Percentiles rank a stretch among this genome's conserved stretches.
These are phyloP conservation scores for Rhodotorula mucilaginosa DNA, from an alignment of 1,284 basidiomycete species.

Conservation along the genomic window DNA sequence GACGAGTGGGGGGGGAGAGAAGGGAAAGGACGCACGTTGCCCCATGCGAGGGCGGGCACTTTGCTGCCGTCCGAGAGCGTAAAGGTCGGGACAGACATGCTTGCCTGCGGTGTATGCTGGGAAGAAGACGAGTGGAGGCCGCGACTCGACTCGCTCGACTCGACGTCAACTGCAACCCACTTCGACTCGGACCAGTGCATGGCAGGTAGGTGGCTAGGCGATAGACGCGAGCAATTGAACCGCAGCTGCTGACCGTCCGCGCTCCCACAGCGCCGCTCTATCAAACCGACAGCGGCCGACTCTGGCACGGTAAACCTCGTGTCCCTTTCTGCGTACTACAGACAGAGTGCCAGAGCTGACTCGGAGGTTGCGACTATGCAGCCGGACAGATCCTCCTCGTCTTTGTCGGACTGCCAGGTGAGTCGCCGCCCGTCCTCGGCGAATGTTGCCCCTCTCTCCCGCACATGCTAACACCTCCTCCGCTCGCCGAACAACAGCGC, in stretches of 20 bases:
- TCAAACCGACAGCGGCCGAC: conserved; percentile 37
- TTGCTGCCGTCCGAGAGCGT: conserved; percentile 36
- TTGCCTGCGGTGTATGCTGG: not conserved
- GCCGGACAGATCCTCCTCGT: conserved; percentile 42
- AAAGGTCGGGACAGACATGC: conserved; percentile 27
- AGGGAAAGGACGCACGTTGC: conserved; percentile 21
- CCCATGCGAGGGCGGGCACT: conserved; percentile 37
- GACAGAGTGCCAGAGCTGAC: no score
- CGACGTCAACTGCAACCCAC: not conserved
- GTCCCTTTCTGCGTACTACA: not conserved
- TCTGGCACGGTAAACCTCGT: conserved; percentile 33
- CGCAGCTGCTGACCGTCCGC: not conserved
- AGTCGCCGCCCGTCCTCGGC: not conserved
- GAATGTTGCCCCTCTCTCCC: not conserved
- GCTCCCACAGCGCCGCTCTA: conserved; percentile 36
- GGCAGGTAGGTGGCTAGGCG: not conserved
- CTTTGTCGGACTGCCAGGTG: conserved; percentile 42
- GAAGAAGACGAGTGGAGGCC: not conserved
- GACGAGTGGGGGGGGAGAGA: no score
- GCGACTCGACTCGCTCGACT: not conserved
- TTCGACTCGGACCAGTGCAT: not conserved
- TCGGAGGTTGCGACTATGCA: not conserved
- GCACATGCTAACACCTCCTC: not conserved
- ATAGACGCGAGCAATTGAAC: not conserved
- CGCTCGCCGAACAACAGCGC: conserved; percentile 13